These are phyloP conservation scores for Balakata baccata DNA, from an alignment of 345 rosid genomes.

Conservation along the genomic window DNA sequence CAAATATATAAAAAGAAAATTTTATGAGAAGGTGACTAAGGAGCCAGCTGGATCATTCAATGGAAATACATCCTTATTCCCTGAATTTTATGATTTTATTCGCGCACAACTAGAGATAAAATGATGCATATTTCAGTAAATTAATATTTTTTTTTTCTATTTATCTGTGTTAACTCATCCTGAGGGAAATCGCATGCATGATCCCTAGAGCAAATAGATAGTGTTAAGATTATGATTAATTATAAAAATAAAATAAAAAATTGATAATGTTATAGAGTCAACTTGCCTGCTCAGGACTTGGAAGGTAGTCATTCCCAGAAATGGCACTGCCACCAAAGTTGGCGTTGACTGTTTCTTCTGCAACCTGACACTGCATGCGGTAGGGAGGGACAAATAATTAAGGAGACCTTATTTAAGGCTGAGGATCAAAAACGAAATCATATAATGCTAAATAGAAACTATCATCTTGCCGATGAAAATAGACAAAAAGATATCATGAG, in stretches of 20 bases:
- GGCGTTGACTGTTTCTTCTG: neutral
- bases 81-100: no score
- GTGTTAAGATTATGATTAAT: no score
- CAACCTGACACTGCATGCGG: constrained; percentile 1
- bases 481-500: neutral
- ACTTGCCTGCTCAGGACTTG: constrained; percentile 14
- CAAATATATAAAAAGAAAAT: neutral
- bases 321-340: neutral
- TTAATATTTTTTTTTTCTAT: no score
- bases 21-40: neutral
- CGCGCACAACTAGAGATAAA: no score
- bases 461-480: neutral
- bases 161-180: no score
- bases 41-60: neutral
- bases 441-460: no score
- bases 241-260: no score
- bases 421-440: neutral
- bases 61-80: no score
- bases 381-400: neutral
- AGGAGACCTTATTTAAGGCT: neutral
- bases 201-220: no score
- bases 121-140: no score
- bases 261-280: neutral
- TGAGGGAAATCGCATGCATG: no score
- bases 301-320: neutral